phyloP scores from a whole-genome alignment of 495 filamentous ascomycete species.

The Sordaria brevicollis region DNA sequence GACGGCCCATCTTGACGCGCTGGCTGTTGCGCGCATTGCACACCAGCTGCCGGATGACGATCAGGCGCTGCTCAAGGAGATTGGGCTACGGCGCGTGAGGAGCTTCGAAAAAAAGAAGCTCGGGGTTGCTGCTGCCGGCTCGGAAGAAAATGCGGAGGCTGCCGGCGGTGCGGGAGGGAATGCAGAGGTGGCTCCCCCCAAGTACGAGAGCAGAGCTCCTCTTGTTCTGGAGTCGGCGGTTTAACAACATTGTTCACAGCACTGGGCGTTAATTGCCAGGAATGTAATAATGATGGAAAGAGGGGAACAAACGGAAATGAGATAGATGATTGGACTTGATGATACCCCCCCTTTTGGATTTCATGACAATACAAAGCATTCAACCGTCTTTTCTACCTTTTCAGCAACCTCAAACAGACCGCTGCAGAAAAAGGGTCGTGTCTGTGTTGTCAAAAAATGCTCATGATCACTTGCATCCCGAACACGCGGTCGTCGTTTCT shows the following conservation, averaged over 20 bases:
- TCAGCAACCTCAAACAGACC: no score
- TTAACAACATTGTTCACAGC: neutral
- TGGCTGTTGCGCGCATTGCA: constrained; percentile 1
- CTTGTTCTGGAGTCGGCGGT: neutral
- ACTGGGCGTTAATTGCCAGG: no score
- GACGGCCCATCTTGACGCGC: constrained; percentile 1
- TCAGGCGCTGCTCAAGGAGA: neutral
- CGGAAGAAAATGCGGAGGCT: neutral
- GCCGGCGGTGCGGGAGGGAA: neutral
- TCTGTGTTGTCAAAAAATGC: no score
- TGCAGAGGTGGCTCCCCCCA: neutral
- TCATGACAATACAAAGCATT: no score
- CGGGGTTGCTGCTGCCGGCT: neutral
- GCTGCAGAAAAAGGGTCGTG: no score
- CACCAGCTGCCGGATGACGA: neutral
- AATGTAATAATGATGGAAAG: neutral
- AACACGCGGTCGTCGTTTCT: no score
- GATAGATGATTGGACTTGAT: no score
- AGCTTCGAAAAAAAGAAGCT: neutral
- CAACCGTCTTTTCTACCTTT: no score
- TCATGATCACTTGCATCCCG: no score
- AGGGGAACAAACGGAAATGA: neutral
- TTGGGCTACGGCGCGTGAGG: neutral
- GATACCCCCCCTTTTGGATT: no score
- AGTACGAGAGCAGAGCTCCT: neutral